Evolutionary conservation across 331 rosid species (phyloP).

Genomic region (Quercus lobata): DNA sequence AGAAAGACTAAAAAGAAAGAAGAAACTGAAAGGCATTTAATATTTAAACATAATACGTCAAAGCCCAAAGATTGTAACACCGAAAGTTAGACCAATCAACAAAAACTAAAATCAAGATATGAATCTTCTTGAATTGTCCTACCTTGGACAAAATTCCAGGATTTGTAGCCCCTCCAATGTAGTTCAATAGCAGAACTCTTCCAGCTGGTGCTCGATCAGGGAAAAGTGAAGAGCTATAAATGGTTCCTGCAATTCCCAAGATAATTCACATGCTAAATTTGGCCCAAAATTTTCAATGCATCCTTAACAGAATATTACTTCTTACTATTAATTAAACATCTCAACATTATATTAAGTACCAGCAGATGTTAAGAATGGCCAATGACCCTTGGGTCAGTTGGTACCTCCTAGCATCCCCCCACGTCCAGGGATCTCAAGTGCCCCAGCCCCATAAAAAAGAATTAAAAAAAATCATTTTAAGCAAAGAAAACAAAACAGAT

Average conservation of each 20-base stretch:
- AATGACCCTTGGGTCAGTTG: too few species aligned
- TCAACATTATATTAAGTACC: not conserved
- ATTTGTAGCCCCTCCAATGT: constrained; percentile 96
- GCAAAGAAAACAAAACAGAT: not conserved
- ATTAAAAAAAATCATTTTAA: too few species aligned
- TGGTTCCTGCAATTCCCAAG: constrained; percentile 67
- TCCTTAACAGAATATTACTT: not conserved
- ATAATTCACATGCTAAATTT: constrained; percentile 17
- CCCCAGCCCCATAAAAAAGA: too few species aligned
- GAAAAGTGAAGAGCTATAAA: constrained; percentile 95
- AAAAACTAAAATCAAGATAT: not conserved
- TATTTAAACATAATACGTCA: not conserved
- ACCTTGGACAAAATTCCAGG: constrained; percentile 80
- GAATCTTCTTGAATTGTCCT: not conserved
- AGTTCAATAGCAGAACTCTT: constrained; percentile 89
- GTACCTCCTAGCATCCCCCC: too few species aligned
- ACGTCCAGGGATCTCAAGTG: too few species aligned
- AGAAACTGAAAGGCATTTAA: not conserved
- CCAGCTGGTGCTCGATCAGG: constrained; percentile 91
- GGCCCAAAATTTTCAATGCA: constrained; percentile 12
- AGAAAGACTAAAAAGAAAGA: constrained; percentile 7
- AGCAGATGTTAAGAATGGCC: not conserved
- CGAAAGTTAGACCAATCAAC: not conserved
- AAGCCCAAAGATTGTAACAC: not conserved
- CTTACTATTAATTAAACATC: not conserved